Evolutionary conservation across 495 filamentous ascomycete species (phyloP).

Genomic region (Durotheca rogersii): DNA sequence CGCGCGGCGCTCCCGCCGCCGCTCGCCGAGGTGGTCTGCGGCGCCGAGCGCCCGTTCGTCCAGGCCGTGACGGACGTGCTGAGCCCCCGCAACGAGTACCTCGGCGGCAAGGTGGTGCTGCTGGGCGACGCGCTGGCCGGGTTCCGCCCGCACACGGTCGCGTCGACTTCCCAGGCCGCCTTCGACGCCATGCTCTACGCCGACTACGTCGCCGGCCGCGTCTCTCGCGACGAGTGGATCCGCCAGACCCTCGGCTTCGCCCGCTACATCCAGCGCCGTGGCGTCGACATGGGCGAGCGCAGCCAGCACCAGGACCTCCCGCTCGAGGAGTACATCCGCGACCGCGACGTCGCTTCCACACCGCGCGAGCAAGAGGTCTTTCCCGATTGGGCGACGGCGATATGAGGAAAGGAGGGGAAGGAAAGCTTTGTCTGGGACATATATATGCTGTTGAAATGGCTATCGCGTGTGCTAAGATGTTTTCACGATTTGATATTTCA

Average conservation of each 20-base stretch:
- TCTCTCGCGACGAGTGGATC: conserved; percentile 46
- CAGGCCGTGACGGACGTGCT: conserved; percentile 58
- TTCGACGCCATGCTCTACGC: conserved; percentile 49
- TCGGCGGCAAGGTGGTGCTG: conserved; percentile 52
- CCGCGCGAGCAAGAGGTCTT: conserved; percentile 36
- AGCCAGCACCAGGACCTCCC: conserved; percentile 46
- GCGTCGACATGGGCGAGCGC: conserved; percentile 50
- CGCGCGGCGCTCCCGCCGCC: conserved; percentile 47
- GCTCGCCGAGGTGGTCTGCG: conserved; percentile 54
- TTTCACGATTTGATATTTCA: too few species aligned
- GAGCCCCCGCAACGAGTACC: conserved; percentile 44
- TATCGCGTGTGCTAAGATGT: too few species aligned
- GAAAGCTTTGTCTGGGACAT: too few species aligned
- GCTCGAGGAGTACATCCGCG: conserved; percentile 38
- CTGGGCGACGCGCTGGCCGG: conserved; percentile 59
- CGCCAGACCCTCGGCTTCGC: conserved; percentile 48
- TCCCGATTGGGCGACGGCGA: conserved; percentile 36
- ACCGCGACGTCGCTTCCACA: conserved; percentile 38
- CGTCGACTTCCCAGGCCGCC: conserved; percentile 53
- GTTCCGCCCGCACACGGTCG: conserved; percentile 58
- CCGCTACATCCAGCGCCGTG: conserved; percentile 44
- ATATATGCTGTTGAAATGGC: background rate
- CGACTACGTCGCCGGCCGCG: conserved; percentile 44
- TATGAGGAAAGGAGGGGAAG: too few species aligned
- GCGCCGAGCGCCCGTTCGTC: conserved; percentile 52